A percentile compares a stretch with the other conserved stretches of the same genome.
Evolutionary conservation across 305 asterid genomes (phyloP).

Genomic region (Fraxinus sp.): DNA sequence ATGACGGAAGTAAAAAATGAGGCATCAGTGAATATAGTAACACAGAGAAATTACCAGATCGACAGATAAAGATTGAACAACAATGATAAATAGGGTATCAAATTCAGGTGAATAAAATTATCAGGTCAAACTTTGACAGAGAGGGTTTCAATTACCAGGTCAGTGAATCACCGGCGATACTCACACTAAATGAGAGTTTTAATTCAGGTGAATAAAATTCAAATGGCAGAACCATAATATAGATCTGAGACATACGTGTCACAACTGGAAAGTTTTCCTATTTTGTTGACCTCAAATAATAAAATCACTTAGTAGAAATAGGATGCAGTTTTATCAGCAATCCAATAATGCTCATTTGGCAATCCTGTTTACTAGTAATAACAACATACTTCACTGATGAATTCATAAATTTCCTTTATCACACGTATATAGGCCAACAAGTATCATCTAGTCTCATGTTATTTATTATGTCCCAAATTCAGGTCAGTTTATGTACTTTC

Average conservation of each 20-base stretch:
- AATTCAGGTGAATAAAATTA: neutral
- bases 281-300: neutral
- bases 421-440: neutral
- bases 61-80: neutral
- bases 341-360: neutral
- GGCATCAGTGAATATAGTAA: constrained; percentile 15
- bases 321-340: neutral
- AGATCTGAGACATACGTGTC: neutral
- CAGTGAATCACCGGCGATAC: neutral
- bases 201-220: neutral
- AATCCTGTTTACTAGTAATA: neutral
- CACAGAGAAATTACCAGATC: neutral
- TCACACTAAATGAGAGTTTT: neutral
- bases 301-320: neutral
- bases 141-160: neutral
- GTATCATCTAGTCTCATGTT: neutral
- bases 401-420: neutral
- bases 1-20: constrained; percentile 20
- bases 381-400: neutral
- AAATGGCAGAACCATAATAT: neutral
- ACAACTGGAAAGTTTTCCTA: neutral
- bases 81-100: neutral
- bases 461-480: neutral
- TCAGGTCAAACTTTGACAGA: neutral
- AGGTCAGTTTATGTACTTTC: neutral